Evolutionary conservation across 2,329 filamentous ascomycete species (phyloP).

Genomic region (Trichoderma sp.): DNA sequence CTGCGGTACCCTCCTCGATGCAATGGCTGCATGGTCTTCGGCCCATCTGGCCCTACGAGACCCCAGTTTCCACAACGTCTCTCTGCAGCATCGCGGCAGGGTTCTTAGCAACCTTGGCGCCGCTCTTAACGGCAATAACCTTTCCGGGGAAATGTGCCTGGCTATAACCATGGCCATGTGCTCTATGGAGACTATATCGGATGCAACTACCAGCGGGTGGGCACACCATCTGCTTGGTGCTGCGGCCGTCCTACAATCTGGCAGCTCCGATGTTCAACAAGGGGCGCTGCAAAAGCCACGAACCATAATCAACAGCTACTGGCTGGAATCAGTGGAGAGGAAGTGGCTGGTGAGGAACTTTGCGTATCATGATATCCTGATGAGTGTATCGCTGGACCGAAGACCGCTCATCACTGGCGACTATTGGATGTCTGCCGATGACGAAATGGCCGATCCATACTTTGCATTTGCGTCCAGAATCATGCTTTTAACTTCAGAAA

Average conservation of each 20-base stretch:
- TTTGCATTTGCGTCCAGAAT: slow-evolving; percentile 1
- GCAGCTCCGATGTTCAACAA: neutral
- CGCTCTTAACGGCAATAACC: neutral
- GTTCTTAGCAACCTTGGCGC: neutral
- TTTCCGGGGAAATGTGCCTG: slow-evolving; percentile 1
- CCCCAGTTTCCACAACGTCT: slow-evolving; percentile 10
- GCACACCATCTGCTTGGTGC: slow-evolving; percentile 4
- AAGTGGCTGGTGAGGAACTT: slow-evolving; percentile 11
- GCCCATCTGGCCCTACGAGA: slow-evolving; percentile 6
- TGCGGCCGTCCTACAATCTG: slow-evolving; percentile 3
- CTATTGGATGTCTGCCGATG: slow-evolving; percentile 6
- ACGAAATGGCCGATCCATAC: neutral
- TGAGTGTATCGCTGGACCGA: neutral
- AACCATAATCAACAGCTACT: neutral
- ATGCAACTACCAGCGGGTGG: slow-evolving; percentile 6
- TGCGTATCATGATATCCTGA: slow-evolving; percentile 10
- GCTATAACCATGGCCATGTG: slow-evolving; percentile 6
- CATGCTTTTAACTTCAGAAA: slow-evolving; percentile 4
- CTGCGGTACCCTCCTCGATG: slow-evolving; percentile 1
- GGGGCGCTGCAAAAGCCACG: neutral
- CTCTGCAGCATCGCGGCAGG: slow-evolving; percentile 7
- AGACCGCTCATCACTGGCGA: neutral
- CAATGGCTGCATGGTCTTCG: slow-evolving; percentile 11
- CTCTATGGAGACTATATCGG: slow-evolving; percentile 5
- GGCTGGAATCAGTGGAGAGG: neutral